Conservation (phyloP, 2,329 filamentous ascomycete genomes). For the Chaetomiaceae sp. region DNA sequence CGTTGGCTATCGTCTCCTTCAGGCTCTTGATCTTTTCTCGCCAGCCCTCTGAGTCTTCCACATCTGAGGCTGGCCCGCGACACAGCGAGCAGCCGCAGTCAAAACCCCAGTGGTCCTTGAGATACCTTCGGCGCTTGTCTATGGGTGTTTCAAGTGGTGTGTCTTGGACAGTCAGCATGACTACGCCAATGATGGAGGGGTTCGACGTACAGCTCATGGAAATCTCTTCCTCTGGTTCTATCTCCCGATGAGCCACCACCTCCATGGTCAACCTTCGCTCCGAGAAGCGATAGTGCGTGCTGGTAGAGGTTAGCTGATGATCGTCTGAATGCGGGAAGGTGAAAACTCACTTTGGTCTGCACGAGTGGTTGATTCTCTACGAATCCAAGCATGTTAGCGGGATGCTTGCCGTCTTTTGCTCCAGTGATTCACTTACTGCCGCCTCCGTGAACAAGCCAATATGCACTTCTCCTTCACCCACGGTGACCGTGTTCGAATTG, state of each 20-base stretch:
- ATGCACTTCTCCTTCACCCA: constrained; percentile 17
- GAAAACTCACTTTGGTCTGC: constrained; percentile 27
- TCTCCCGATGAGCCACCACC: constrained; percentile 26
- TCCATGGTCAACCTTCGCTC: constrained; percentile 24
- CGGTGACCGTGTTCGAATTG: constrained; percentile 21
- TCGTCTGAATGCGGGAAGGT: too few species aligned
- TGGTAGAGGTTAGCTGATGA: constrained; percentile 1
- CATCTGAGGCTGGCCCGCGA: constrained; percentile 9
- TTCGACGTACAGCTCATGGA: constrained; percentile 27
- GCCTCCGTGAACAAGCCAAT: constrained; percentile 27
- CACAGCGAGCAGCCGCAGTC: constrained; percentile 27
- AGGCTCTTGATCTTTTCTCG: constrained; percentile 20
- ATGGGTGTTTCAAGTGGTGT: constrained; percentile 19
- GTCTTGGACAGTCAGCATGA: constrained; percentile 14
- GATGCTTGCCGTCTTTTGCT: not conserved
- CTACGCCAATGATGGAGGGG: not conserved
- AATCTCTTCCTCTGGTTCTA: constrained; percentile 30
- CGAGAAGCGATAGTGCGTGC: constrained; percentile 24
- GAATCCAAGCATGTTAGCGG: not conserved
- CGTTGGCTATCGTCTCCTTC: constrained; percentile 17
- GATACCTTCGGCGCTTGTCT: constrained; percentile 16
- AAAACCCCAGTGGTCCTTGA: constrained; percentile 25
- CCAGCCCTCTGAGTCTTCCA: constrained; percentile 26
- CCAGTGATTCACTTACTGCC: constrained; percentile 26
- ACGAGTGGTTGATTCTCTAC: constrained; percentile 29